These are phyloP conservation scores for Taphrina populina DNA, from an alignment of 1,139 yeast genomes.

Conservation along the genomic window DNA sequence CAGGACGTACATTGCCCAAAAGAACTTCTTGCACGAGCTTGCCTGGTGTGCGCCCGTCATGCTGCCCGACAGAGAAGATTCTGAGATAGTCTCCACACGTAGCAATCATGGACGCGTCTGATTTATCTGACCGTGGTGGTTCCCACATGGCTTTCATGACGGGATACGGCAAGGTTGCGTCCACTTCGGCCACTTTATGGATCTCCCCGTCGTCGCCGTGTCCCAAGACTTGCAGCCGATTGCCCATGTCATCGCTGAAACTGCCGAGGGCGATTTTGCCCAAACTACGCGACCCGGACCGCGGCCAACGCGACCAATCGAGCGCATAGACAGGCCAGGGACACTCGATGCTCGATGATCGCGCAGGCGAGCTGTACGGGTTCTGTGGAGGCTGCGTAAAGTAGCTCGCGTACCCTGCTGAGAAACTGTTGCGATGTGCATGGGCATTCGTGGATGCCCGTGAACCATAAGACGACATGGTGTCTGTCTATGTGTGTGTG, in stretches of 20 bases:
- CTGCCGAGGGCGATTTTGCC: conserved; percentile 32
- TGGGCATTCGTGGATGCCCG: conserved; percentile 13
- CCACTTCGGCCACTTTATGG: conserved; percentile 26
- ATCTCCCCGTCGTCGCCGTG: conserved; percentile 25
- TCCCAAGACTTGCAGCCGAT: conserved; percentile 21
- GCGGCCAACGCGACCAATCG: conserved; percentile 23
- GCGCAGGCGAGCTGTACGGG: neutral
- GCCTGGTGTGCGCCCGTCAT: conserved; percentile 10
- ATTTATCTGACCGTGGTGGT: conserved; percentile 18
- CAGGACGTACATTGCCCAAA: conserved; percentile 25
- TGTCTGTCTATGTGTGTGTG: no score
- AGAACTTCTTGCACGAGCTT: conserved; percentile 21
- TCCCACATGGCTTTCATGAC: conserved; percentile 34
- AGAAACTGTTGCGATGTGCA: conserved; percentile 31
- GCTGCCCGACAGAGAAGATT: conserved; percentile 8
- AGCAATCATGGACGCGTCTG: conserved; percentile 26
- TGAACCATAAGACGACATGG: conserved; percentile 1
- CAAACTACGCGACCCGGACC: conserved; percentile 1
- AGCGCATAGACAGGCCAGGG: conserved; percentile 35
- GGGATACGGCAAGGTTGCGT: conserved; percentile 27
- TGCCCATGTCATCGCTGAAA: conserved; percentile 29
- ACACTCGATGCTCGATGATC: conserved; percentile 2
- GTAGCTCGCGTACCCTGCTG: conserved; percentile 21
- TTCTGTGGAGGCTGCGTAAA: conserved; percentile 19
- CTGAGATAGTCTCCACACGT: conserved; percentile 33